These are phyloP conservation scores for Colletotrichum falcatum DNA, from an alignment of 2,329 filamentous ascomycete species.

Conservation along the genomic window DNA sequence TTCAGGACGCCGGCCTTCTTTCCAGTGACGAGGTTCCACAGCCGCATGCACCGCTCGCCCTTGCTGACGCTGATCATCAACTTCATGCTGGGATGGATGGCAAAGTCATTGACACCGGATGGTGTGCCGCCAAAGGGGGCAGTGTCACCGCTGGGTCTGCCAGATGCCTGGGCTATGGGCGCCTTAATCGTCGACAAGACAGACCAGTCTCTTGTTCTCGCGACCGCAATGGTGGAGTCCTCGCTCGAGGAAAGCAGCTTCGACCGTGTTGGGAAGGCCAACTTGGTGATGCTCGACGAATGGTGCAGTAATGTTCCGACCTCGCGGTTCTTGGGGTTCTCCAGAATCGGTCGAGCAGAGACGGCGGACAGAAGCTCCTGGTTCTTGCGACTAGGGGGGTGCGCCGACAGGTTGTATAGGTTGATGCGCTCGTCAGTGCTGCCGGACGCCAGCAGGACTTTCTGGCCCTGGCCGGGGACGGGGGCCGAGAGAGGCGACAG, in stretches of 20 bases:
- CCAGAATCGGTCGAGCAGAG: conserved; percentile 78
- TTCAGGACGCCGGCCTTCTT: conserved; percentile 95
- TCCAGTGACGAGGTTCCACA: conserved; percentile 97
- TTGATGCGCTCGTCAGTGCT: conserved; percentile 96
- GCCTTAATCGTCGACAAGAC: conserved; percentile 89
- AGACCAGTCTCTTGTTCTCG: conserved; percentile 89
- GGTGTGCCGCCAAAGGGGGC: conserved; percentile 84
- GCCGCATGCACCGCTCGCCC: conserved; percentile 89
- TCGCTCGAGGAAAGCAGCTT: conserved; percentile 92
- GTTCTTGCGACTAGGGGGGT: conserved; percentile 68
- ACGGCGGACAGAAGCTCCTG: conserved; percentile 74
- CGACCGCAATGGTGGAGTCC: conserved; percentile 91
- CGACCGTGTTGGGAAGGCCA: conserved; percentile 85
- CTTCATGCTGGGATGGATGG: conserved; percentile 96
- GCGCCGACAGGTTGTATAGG: conserved; percentile 86
- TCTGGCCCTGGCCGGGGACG: conserved; percentile 74
- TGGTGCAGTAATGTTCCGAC: conserved; percentile 90
- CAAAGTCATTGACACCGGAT: conserved; percentile 93
- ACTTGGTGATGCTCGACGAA: conserved; percentile 80
- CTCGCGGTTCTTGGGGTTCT: conserved; percentile 89
- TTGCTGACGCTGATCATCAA: conserved; percentile 93
- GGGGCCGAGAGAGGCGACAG: conserved; percentile 80
- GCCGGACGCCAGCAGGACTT: conserved; percentile 90
- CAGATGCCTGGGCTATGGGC: conserved; percentile 82
- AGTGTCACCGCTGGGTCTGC: conserved; percentile 90